Evolutionary conservation across 2,329 filamentous ascomycete species (phyloP).

Genomic region (Neophaeococcomyces aloes): DNA sequence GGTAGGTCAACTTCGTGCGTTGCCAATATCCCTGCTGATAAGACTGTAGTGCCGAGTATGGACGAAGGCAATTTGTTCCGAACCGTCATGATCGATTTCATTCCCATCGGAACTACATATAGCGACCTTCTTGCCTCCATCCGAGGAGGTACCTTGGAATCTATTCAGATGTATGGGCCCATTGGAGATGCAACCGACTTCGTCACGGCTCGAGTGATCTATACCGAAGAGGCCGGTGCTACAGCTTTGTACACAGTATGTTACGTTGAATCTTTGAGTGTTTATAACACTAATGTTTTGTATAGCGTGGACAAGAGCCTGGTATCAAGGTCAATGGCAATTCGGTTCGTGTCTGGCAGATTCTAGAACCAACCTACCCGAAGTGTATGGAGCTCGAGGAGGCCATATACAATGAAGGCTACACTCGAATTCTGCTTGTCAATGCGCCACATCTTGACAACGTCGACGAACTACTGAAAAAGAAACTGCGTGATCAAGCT

Average conservation of each 20-base stretch:
- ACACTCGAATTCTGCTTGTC: constrained; percentile 16
- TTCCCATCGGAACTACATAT: constrained; percentile 14
- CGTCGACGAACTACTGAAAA: constrained; percentile 7
- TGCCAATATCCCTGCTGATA: neutral
- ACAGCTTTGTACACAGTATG: constrained; percentile 11
- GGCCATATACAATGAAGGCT: constrained; percentile 11
- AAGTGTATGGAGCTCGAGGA: constrained; percentile 14
- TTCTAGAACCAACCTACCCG: constrained; percentile 20
- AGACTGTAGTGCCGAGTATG: constrained; percentile 16
- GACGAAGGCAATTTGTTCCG: constrained; percentile 17
- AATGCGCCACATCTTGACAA: constrained; percentile 6
- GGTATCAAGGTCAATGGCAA: constrained; percentile 14
- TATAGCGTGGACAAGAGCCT: constrained; percentile 10
- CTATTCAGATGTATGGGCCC: constrained; percentile 16
- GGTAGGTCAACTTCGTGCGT: neutral
- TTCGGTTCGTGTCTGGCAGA: constrained; percentile 16
- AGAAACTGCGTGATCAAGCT: constrained; percentile 1
- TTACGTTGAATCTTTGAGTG: neutral
- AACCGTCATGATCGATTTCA: constrained; percentile 21
- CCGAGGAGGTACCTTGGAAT: constrained; percentile 17
- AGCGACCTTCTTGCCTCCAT: constrained; percentile 15
- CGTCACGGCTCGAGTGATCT: constrained; percentile 20
- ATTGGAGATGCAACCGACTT: constrained; percentile 14
- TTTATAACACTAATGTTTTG: neutral
- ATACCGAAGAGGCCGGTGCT: constrained; percentile 15